These are phyloP conservation scores for Colletotrichum gigasporum DNA, from an alignment of 2,329 filamentous ascomycete genomes.

Conservation along the genomic window DNA sequence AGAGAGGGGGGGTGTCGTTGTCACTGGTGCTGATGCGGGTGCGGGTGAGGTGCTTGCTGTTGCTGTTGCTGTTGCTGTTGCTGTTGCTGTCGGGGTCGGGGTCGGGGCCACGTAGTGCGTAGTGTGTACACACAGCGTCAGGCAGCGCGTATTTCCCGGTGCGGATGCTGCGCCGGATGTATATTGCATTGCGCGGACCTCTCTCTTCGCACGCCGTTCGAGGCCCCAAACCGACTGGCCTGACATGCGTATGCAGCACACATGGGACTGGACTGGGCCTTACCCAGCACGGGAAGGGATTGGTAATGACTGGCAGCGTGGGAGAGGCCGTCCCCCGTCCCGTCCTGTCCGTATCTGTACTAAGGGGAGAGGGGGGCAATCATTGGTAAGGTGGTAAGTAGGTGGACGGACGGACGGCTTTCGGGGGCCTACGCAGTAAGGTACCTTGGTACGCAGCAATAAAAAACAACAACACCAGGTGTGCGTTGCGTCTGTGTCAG, in stretches of 20 bases:
- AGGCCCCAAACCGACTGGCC: no score
- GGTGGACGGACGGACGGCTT: not conserved
- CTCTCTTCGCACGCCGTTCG: not conserved
- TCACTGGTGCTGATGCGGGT: no score
- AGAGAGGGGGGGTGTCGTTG: not conserved
- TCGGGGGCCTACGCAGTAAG: no score
- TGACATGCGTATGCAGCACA: no score
- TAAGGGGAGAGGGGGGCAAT: not conserved
- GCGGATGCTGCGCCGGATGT: conserved; percentile 14
- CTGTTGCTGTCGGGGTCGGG: not conserved
- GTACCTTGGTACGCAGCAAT: no score
- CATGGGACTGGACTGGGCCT: no score
- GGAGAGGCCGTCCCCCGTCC: not conserved
- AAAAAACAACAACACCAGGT: no score
- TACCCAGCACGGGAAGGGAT: no score
- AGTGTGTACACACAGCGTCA: not conserved
- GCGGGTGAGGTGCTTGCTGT: no score
- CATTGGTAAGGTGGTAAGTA: not conserved
- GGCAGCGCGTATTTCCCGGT: not conserved
- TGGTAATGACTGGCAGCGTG: not conserved
- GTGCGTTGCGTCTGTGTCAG: conserved; percentile 13
- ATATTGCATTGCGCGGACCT: conserved; percentile 11
- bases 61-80: no score
- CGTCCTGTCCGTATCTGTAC: not conserved
- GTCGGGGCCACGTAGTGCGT: conserved; percentile 13